Evolutionary conservation across 2,329 filamentous ascomycete genomes (phyloP), one percentile per base, ranked within the genome.

Genomic region (Nakataea oryzae): DNA sequence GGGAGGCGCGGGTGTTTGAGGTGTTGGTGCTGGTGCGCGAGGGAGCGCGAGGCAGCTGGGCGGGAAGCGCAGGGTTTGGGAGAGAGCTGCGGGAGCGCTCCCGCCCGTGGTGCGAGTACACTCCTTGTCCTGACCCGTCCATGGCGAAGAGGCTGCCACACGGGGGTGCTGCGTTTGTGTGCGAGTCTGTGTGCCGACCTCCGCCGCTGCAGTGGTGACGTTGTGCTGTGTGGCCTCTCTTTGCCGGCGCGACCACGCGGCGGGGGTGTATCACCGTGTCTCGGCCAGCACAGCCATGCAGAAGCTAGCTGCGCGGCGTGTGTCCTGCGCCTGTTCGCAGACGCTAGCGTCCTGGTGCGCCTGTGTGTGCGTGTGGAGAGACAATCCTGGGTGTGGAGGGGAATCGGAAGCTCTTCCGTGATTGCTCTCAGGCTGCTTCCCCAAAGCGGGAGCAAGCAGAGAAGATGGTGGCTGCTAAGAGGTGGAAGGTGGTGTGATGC

Each of bases 11-110:
- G 13, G 76, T 75, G 67, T 76, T 75, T 63, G 71, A 74, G 26
- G 74, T 78, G 64, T 74, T 74, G 60, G 70, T 77, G 63, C 78
- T 81, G 26, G 78, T 76, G 63, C 78, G 75, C 17, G 80, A 83
- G 34, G 76, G 71, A 12, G 75, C 74, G 63, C 78, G 79, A 64
- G 75, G 71, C 64, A 75, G 69, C 54, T 62, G 62, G 21, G 68
- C 63, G 41, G 63, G 65, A 29, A 24, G n/a, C 3, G 17, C 54
- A 9, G 54, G 2, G 9, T 29, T 27, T 29, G 56, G 29, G 13
- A 58, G 21, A 58, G 54, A 56, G 27, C 7, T 6, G 24, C 54
- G 54, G 26, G 54, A 28, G 56, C 66, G 67, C 58, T 66, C 67
- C 32, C 54, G 60, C 47, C 60, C 26, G 34, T 30, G 58, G 56